phyloP scores from a whole-genome alignment of 169 alveolate species.

The Plasmodium gaboni region DNA sequence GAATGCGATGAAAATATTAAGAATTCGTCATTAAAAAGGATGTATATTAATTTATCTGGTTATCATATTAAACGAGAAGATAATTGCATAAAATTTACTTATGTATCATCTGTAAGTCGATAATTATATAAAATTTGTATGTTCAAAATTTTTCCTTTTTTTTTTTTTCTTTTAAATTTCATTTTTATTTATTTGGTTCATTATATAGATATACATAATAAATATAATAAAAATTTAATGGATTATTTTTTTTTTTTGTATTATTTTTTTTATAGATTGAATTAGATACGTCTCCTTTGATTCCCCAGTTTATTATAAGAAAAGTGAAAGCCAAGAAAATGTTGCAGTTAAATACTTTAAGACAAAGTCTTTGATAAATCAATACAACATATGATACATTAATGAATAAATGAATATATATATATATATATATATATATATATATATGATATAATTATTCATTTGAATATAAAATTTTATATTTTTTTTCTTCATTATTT shows the following conservation, averaged over 20 bases:
- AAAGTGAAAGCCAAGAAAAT: constrained; percentile 41
- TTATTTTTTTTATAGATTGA: constrained; percentile 11
- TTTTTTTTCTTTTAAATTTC: background rate
- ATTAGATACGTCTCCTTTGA: constrained; percentile 37
- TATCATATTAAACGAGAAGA: constrained; percentile 22
- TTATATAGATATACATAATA: too few relatives aligned
- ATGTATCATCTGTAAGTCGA: constrained; percentile 35
- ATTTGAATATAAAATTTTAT: too few relatives aligned
- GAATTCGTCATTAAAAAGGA: constrained; percentile 18
- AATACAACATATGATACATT: background rate
- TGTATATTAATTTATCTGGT: constrained; percentile 56
- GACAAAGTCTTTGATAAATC: constrained; percentile 15
- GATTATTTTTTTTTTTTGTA: background rate
- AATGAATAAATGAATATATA: too few relatives aligned
- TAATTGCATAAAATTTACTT: constrained; percentile 19
- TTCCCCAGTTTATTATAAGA: constrained; percentile 51
- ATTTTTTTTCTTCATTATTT: too few relatives aligned
- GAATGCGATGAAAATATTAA: constrained; percentile 59
- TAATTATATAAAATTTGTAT: too few relatives aligned
- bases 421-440: too few relatives aligned
- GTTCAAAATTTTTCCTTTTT: background rate
- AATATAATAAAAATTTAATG: too few relatives aligned
- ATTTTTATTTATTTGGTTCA: background rate
- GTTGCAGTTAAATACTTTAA: constrained; percentile 10
- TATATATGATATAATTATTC: too few relatives aligned